phyloP scores from a whole-genome alignment of 495 filamentous ascomycete species.

The Penicillium turbatum region DNA sequence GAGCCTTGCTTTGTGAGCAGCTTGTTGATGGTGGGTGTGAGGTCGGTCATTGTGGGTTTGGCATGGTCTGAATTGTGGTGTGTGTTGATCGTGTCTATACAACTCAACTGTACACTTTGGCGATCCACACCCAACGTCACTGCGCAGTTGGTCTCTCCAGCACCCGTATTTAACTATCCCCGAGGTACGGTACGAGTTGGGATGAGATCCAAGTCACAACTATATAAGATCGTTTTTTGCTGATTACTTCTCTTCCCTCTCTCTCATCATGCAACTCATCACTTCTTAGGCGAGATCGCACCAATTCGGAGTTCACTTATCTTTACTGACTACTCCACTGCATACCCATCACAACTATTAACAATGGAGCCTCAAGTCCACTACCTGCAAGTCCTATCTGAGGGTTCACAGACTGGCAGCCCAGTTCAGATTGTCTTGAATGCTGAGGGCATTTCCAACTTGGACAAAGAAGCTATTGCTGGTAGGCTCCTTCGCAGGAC shows the following conservation, averaged over 20 bases:
- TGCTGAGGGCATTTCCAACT: neutral
- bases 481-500: no score
- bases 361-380: neutral
- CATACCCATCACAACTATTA: neutral
- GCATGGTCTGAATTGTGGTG: neutral
- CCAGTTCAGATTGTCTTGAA: constrained; percentile 2
- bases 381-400: no score
- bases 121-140: constrained; percentile 13
- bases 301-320: neutral
- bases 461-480: constrained; percentile 7
- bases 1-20: constrained; percentile 52
- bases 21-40: constrained; percentile 61
- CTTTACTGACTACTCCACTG: no score
- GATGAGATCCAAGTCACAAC: no score
- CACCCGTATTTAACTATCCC: neutral
- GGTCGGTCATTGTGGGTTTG: constrained; percentile 54
- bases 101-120: constrained; percentile 2
- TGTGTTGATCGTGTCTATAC: neutral
- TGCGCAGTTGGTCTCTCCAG: constrained; percentile 10
- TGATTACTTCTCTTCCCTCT: no score
- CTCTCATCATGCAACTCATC: neutral
- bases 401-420: no score
- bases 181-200: neutral
- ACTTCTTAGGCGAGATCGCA: neutral
- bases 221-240: no score